Conservation (phyloP, 176 grass and related monocot species). For the Guadua angustifolia region DNA sequence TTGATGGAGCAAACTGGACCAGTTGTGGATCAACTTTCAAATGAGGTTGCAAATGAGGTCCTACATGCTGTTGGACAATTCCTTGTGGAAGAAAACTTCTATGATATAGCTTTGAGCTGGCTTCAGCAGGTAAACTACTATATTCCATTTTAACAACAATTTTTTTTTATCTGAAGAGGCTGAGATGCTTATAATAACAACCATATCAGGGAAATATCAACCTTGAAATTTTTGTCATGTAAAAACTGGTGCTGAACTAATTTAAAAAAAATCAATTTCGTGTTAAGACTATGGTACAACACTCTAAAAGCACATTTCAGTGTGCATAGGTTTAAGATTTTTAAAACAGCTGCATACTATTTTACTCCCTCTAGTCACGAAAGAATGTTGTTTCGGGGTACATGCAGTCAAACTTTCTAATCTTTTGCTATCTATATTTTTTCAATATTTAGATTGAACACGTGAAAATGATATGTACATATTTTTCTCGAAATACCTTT, state of each 20-base stretch:
- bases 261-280: background rate
- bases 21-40: constrained; percentile 79
- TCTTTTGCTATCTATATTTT: too few species aligned
- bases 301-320: background rate
- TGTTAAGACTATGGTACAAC: background rate
- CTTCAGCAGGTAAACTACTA: constrained; percentile 83
- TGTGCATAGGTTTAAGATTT: constrained; percentile 18
- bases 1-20: constrained; percentile 97
- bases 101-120: constrained; percentile 86
- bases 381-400: too few species aligned
- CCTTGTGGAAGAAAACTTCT: constrained; percentile 87
- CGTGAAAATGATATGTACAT: too few species aligned
- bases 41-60: constrained; percentile 79
- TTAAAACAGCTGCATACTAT: background rate
- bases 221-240: background rate
- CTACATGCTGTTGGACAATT: constrained; percentile 83
- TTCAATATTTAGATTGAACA: too few species aligned
- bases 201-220: constrained; percentile 27
- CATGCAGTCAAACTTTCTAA: too few species aligned
- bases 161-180: constrained; percentile 8
- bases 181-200: constrained; percentile 13
- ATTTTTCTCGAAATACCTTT: too few species aligned
- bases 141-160: constrained; percentile 32
- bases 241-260: constrained; percentile 30
- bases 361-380: background rate